Conservation (phyloP, 1,284 basidiomycete genomes). For the Thelephora terrestris region DNA sequence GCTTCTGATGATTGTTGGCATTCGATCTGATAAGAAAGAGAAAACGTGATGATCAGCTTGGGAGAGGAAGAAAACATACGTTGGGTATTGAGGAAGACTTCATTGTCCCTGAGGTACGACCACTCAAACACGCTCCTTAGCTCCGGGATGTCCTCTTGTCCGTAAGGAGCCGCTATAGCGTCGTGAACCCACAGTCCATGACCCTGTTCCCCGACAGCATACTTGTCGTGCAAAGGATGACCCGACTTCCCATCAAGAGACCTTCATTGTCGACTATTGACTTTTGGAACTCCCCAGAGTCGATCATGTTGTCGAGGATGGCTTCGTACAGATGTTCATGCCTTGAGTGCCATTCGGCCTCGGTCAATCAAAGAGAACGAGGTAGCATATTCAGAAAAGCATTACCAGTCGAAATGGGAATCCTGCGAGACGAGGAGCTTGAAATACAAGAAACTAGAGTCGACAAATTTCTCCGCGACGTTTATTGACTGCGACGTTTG, state of each 20-base stretch:
- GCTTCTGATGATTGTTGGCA: constrained; percentile 73
- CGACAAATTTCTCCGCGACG: constrained; percentile 49
- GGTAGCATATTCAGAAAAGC: constrained; percentile 1
- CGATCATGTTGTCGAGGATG: constrained; percentile 36
- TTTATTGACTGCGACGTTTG: constrained; percentile 59
- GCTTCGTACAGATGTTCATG: constrained; percentile 60
- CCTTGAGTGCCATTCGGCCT: constrained; percentile 28
- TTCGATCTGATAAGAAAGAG: constrained; percentile 52
- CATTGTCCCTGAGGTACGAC: constrained; percentile 24
- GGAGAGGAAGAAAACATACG: too few relatives aligned
- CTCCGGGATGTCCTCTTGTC: too few relatives aligned
- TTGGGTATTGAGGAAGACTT: constrained; percentile 30
- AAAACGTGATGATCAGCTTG: too few relatives aligned
- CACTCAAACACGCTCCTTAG: too few relatives aligned
- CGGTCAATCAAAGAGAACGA: not conserved
- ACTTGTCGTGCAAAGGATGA: too few relatives aligned
- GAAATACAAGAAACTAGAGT: constrained; percentile 30
- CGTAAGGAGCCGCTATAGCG: too few relatives aligned
- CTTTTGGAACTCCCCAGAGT: too few relatives aligned
- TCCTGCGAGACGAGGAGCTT: too few relatives aligned
- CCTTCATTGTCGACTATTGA: constrained; percentile 9
- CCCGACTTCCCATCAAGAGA: constrained; percentile 22
- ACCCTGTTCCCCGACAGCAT: constrained; percentile 41
- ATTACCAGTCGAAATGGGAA: constrained; percentile 62
- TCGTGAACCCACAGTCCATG: constrained; percentile 18